Percentiles rank a stretch among this genome's conserved stretches.
Evolutionary conservation across 306 rosid species (phyloP).

Genomic region (Ochetophila trinervis): DNA sequence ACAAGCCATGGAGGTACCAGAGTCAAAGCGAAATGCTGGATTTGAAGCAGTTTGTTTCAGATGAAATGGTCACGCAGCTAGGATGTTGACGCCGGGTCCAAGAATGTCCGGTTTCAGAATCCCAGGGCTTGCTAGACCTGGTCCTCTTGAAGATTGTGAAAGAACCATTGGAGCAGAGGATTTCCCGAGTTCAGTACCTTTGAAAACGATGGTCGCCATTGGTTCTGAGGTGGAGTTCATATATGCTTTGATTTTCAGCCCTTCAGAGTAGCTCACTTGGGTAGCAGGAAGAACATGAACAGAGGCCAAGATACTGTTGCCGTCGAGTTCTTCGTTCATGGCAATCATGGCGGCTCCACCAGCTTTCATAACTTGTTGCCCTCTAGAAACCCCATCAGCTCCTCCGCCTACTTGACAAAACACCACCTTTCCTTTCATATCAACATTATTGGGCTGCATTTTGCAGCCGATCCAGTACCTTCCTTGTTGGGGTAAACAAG

Average conservation of each 20-base stretch:
- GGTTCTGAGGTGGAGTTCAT: constrained; percentile 34
- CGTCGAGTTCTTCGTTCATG: constrained; percentile 3
- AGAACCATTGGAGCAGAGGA: constrained; percentile 33
- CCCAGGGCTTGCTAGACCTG: constrained; percentile 40
- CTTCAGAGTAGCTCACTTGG: constrained; percentile 35
- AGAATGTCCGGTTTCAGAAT: constrained; percentile 55
- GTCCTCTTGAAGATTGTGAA: constrained; percentile 55
- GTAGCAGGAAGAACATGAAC: constrained; percentile 40
- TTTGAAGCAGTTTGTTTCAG: background rate
- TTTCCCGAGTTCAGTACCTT: background rate
- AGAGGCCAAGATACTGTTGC: constrained; percentile 27
- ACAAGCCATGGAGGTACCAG: constrained; percentile 56
- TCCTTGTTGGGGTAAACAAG: constrained; percentile 39
- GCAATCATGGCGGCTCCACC: constrained; percentile 53
- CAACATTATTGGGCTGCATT: constrained; percentile 21
- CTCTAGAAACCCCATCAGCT: background rate
- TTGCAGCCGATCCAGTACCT: constrained; percentile 13
- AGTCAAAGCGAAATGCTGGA: constrained; percentile 16
- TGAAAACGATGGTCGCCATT: constrained; percentile 28
- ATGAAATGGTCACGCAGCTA: constrained; percentile 43
- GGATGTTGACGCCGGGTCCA: constrained; percentile 52
- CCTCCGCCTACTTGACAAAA: constrained; percentile 37
- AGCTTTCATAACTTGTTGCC: constrained; percentile 32
- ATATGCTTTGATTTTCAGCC: constrained; percentile 33
- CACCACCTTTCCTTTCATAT: constrained; percentile 45